These are phyloP conservation scores for Annulohypoxylon stygium DNA, from an alignment of 495 filamentous ascomycete species.

Conservation along the genomic window DNA sequence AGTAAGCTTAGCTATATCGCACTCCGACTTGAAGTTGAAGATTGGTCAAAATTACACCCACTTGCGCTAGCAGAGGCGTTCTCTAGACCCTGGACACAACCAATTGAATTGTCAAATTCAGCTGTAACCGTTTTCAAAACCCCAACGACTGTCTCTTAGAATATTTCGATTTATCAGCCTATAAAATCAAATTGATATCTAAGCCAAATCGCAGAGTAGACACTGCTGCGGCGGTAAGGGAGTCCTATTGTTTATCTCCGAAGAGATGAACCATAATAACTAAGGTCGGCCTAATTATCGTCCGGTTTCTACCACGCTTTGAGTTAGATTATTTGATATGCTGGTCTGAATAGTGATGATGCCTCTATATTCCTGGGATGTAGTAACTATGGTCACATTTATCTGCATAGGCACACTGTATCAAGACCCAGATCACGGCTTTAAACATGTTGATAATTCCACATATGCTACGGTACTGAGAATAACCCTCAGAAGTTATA, in stretches of 20 bases:
- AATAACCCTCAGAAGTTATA: no score
- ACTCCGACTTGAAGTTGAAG: no score
- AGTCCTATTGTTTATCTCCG: constrained; percentile 3
- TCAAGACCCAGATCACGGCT: neutral
- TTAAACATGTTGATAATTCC: neutral
- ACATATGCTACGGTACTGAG: neutral
- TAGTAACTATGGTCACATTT: neutral
- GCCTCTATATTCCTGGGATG: neutral
- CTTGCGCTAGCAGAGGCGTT: no score
- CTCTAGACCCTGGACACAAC: no score
- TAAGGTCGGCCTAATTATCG: constrained; percentile 1
- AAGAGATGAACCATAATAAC: neutral
- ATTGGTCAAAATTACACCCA: no score
- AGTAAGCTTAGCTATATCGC: no score
- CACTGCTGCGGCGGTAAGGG: neutral
- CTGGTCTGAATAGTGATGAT: neutral
- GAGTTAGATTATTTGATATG: neutral
- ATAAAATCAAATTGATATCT: no score
- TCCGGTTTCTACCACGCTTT: neutral
- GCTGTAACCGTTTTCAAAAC: no score
- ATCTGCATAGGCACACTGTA: neutral
- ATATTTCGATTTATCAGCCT: no score
- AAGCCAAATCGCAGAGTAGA: neutral
- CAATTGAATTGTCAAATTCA: no score
- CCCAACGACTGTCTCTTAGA: no score